Evolutionary conservation across 768 basidiomycete genomes (phyloP), one percentile per base, ranked within the genome.

Genomic region (Lyophyllum atratum): DNA sequence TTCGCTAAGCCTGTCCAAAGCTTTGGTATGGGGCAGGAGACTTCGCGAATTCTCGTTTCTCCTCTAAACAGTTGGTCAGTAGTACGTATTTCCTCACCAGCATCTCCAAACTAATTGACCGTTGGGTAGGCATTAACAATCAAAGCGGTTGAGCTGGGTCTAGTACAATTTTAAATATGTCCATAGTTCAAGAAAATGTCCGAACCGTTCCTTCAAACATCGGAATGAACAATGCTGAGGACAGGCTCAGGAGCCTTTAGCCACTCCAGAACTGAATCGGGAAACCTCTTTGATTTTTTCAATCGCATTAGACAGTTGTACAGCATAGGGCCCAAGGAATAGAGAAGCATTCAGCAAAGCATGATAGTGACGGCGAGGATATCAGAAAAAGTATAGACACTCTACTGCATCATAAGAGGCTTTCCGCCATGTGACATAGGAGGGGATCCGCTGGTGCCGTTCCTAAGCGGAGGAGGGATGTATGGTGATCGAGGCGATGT

Each of bases 11-110:
- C 28, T 46, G 22, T 8, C 34, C 40, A 10, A 33, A 79, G 77
- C 65, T 79, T 0, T 79, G 77, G 77, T 79, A 70, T 58, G 71
- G 68, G 4, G 68, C 67, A 0, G 78, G 77, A 1, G 75, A 76
- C 49, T 76, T 76, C 52, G 54, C 42, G 9, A 59, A 53, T 22
- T 66, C 72, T 1, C 64, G 77, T 8, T 68, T 69, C 55, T 62
- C 54, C 39, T 76, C 76, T 14, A 78, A 77, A 59, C 67, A 70
- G 26, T 44, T 78, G 59, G 77, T 78, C 34, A 49, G 70, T 55
- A 11, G 24, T 6, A 28, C 17, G 8, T 50, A 24, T 26, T 54
- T 19, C 39, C 6, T 34, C n/a, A 1, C 31, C 17, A 19, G 2
- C 10, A 11, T 24, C n/a, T 24, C 43, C 40, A 44, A 31, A 31